Base-by-base conservation (phyloP, 2,329 filamentous ascomycete genomes). In the Parastagonospora nodorum region DNA sequence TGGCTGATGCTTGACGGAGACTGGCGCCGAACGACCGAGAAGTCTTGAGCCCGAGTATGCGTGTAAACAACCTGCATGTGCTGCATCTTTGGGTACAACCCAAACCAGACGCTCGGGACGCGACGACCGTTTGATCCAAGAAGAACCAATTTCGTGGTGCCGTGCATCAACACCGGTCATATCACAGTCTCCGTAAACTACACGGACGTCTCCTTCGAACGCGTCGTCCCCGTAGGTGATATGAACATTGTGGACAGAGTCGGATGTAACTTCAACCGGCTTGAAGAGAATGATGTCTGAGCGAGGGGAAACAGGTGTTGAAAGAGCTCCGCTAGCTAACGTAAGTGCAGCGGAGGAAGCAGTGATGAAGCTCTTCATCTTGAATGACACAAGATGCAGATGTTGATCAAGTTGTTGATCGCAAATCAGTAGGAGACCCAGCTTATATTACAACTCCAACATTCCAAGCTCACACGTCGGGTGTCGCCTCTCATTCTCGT, bases 191-290 rank as follows among this genome's bases (percentile, higher is more conserved):
- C 78, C 80, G 55, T 81, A 78, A 6, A 79, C 72, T 19, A 80
- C 56, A 2, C 70, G 69, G 8, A 81, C 49, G 12, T 77, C 66
- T 6, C 78, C 79, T 48, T 79, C 75, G 28, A 78, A 75, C 7
- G 55, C 41, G 15, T 68, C 65, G 14, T 71, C 64, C 33, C 70
- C 69, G 52, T 77, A 80, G 5, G 66, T 71, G 15, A 82, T 65
- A 37, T 81, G 74, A 28, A 82, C 69, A 57, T 82, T 82, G 58
- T 82, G 78, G 51, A 82, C 58, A 0, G 75, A 77, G 50, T 75
- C 73, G 0, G 71, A 54, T 1, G 67, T 74, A 27, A 78, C 67
- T 7, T 37, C 50, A 7, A 71, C 54, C 6, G 70, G 71, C 12
- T 68, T 69, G 46, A 68, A 68, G 37, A 74, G 67, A 24, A 72